Evolutionary conservation across 164 flowering plant species (phyloP).

Genomic region (Houttuynia cordata): DNA sequence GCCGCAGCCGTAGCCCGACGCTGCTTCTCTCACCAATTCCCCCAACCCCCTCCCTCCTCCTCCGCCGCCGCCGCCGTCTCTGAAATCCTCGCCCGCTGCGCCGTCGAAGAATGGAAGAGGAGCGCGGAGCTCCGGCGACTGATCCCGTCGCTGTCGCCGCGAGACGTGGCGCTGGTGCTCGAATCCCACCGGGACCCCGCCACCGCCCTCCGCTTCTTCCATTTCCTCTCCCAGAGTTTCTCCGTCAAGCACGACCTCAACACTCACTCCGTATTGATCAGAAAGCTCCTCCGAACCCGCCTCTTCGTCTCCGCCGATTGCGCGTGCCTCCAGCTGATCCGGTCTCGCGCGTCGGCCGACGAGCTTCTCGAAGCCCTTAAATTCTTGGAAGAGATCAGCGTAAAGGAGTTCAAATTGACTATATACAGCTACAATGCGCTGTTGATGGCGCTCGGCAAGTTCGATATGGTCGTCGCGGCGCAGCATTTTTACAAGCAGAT

Average conservation of each 20-base stretch:
- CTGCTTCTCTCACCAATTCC: no score
- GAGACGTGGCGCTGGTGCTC: slow-evolving; percentile 35
- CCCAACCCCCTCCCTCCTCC: no score
- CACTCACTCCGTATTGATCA: slow-evolving; percentile 35
- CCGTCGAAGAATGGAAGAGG: slow-evolving; percentile 19
- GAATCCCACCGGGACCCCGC: slow-evolving; percentile 24
- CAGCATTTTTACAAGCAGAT: slow-evolving; percentile 35
- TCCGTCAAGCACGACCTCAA: slow-evolving; percentile 39
- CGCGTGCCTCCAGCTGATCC: slow-evolving; percentile 52
- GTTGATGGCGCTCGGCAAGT: slow-evolving; percentile 59
- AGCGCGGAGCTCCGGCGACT: slow-evolving; percentile 30
- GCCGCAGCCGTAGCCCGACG: no score
- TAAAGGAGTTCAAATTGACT: slow-evolving; percentile 29
- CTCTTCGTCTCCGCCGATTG: slow-evolving; percentile 39
- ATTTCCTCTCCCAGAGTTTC: slow-evolving; percentile 45
- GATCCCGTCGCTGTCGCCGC: slow-evolving; percentile 28
- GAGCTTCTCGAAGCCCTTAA: slow-evolving; percentile 39
- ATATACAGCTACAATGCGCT: slow-evolving; percentile 52
- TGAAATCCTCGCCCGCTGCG: no score
- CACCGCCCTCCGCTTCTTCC: slow-evolving; percentile 37
- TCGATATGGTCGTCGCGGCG: slow-evolving; percentile 43
- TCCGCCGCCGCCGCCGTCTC: no score
- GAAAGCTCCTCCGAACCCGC: slow-evolving; percentile 37
- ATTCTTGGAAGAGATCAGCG: slow-evolving; percentile 30
- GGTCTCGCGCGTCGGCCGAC: slow-evolving; percentile 38